These are phyloP conservation scores for Biscogniauxia mediterranea DNA, from an alignment of 2,329 filamentous ascomycete species.

Conservation along the genomic window DNA sequence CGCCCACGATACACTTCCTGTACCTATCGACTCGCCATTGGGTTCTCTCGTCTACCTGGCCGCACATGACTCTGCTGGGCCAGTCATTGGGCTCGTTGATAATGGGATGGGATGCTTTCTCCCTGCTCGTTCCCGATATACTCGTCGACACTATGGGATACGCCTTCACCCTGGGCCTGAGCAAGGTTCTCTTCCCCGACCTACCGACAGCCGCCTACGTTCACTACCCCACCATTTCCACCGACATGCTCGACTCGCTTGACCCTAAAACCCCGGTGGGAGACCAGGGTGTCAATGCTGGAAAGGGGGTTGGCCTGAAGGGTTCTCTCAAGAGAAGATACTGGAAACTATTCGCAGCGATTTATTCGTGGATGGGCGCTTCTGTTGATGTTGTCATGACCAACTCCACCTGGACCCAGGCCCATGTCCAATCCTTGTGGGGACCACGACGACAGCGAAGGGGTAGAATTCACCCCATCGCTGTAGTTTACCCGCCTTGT, in stretches of 20 bases:
- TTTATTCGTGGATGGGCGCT: conserved; percentile 81
- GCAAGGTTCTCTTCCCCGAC: conserved; percentile 74
- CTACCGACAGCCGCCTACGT: conserved; percentile 92
- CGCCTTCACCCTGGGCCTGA: conserved; percentile 82
- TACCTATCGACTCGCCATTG: conserved; percentile 86
- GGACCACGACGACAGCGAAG: conserved; percentile 52
- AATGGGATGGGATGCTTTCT: conserved; percentile 88
- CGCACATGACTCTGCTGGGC: conserved; percentile 88
- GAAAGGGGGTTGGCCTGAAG: conserved; percentile 69
- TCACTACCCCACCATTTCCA: conserved; percentile 97
- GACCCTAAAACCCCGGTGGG: conserved; percentile 60
- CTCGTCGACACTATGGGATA: conserved; percentile 99
- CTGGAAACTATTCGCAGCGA: conserved; percentile 78
- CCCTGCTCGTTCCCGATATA: conserved; percentile 85
- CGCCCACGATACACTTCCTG: conserved; percentile 80
- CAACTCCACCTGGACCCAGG: conserved; percentile 92
- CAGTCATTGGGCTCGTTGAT: conserved; percentile 87
- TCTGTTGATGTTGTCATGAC: conserved; percentile 94
- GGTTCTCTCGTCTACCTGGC: conserved; percentile 84
- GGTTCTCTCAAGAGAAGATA: conserved; percentile 76
- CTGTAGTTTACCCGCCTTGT: conserved; percentile 86
- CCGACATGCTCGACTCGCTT: conserved; percentile 89
- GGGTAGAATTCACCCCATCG: conserved; percentile 52
- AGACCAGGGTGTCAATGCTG: conserved; percentile 75
- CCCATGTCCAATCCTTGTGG: conserved; percentile 80